Base-by-base conservation (phyloP, 805 yeast species). In the Hanseniaspora thailandica region DNA sequence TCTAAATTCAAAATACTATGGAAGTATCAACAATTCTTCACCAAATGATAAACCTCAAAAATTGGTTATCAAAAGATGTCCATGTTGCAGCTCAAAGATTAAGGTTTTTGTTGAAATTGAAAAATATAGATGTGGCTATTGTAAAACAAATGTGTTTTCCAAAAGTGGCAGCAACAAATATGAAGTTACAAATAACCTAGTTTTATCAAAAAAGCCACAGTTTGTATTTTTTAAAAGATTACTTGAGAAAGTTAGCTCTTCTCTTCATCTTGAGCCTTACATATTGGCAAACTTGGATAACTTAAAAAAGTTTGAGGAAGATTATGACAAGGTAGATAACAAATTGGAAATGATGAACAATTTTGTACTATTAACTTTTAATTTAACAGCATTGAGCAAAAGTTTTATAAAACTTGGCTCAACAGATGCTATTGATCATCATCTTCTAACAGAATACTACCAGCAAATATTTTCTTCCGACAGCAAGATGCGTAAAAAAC, bases 51-150 rank as follows among this genome's bases (percentile, higher is more conserved):
- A 8, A 3, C 2, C 10, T 3, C 35, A 43, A n/a, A 45, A 31
- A 22, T 23, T 45, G 4, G 38, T 45, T 3, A 20, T 45, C n/a
- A 22, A 33, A 33, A 33, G 25, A 33, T 76, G 81, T 57, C 65
- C 66, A 5, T 76, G 80, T 56, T 76, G 81, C 62, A 76, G 76
- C 1, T 69, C 75, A 0, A 54, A 67, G 15, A 59, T 76, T 30
- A 70, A 68, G 49, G 65, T 71, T 46, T 75, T 75, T 0, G 57
- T 63, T 2, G 55, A 60, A 9, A 66, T 66, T 4, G 38, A 57
- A 6, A 73, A 69, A 54, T 80, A 76, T 61, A 74, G 76, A 55
- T 85, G 95, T 61, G 70, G 80, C 0, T 70, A 78, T 4, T 85
- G 95, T 60, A 72, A 70, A 35, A 74, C 82, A 5, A 78, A 78